Base-by-base conservation (phyloP, 805 yeast species). In the Cyberlindnera mississippiensis region DNA sequence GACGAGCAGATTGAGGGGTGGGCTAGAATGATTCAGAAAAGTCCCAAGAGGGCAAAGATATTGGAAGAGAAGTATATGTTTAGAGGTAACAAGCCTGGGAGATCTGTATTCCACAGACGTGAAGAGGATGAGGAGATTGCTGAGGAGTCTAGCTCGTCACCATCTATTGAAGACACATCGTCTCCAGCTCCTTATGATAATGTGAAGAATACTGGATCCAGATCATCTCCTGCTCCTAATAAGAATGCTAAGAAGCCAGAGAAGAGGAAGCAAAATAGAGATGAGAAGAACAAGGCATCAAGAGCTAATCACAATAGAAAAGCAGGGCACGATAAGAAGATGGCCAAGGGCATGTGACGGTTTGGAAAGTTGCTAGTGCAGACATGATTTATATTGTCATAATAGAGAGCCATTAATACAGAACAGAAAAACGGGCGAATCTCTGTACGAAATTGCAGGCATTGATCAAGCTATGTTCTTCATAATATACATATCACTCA, bases 1-100 rank as follows among this genome's bases (percentile, higher is more conserved):
- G 90, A 89, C 61, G 96, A 88, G 56, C 96, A 87, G 59, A 78
- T 91, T 36, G 96, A 90, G 68, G 96, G 96, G 0, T 91, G 97
- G 97, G 82, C 83, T 1, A 66, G 84, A 42, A 83, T 85, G 83
- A 58, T 89, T 15, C 71, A 76, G 38, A 76, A 75, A 52, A 75
- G 80, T 33, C 88, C 93, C 1, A 68, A 69, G 33, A 69, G 85
- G 42, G 81, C 75, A 49, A 73, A 75, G 51, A 44, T 77, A 3
- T 58, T 85, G 42, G 95, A 85, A 53, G 82, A 80, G 39, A 73
- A 73, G 48, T 80, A 67, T 51, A 66, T 78, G 67, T 72, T 73
- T 44, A 65, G 59, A 47, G 78, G 78, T 51, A 29, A 66, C 57
- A 48, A 57, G 53, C 40, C 59, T 56, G 28, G 62, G 55, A 50